Percentiles rank a stretch among this genome's conserved stretches.
Evolutionary conservation across 2,329 filamentous ascomycete genomes (phyloP).

Genomic region (Botrytis paeoniae): DNA sequence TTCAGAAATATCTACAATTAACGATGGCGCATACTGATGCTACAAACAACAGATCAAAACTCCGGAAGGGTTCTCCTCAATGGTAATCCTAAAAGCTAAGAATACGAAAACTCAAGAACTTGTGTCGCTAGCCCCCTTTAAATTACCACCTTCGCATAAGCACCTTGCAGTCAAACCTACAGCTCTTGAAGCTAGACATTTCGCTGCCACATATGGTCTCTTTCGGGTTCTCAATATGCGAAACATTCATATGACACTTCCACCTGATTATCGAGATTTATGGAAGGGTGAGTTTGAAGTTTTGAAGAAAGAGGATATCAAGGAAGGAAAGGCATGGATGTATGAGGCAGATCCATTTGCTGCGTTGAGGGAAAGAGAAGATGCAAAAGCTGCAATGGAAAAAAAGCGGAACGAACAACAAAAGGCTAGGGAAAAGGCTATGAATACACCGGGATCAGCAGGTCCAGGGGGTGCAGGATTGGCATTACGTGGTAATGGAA

Average conservation of each 20-base stretch:
- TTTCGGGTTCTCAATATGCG: slow-evolving; percentile 94
- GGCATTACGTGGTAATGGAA: slow-evolving; percentile 48
- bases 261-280: slow-evolving; percentile 81
- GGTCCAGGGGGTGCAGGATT: slow-evolving; percentile 49
- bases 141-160: slow-evolving; percentile 72
- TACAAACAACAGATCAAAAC: slow-evolving; percentile 54
- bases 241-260: slow-evolving; percentile 91
- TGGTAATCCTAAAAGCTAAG: slow-evolving; percentile 71
- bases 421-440: slow-evolving; percentile 65
- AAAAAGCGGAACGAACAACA: slow-evolving; percentile 75
- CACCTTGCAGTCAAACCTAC: slow-evolving; percentile 74
- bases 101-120: slow-evolving; percentile 82
- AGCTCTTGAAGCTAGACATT: slow-evolving; percentile 86
- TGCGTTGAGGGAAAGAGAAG: slow-evolving; percentile 73
- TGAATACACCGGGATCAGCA: slow-evolving; percentile 52
- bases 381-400: slow-evolving; percentile 69
- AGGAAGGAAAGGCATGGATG: slow-evolving; percentile 79
- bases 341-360: slow-evolving; percentile 95
- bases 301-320: slow-evolving; percentile 77
- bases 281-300: slow-evolving; percentile 87
- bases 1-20: neutral
- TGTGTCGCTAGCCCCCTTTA: slow-evolving; percentile 74
- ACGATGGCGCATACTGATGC: neutral
- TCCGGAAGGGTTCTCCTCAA: slow-evolving; percentile 71
- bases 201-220: slow-evolving; percentile 85